Percentiles rank a stretch among this genome's conserved stretches.
These are phyloP conservation scores for Chenopodium album DNA, from an alignment of 148 eudicot genomes.

Conservation along the genomic window DNA sequence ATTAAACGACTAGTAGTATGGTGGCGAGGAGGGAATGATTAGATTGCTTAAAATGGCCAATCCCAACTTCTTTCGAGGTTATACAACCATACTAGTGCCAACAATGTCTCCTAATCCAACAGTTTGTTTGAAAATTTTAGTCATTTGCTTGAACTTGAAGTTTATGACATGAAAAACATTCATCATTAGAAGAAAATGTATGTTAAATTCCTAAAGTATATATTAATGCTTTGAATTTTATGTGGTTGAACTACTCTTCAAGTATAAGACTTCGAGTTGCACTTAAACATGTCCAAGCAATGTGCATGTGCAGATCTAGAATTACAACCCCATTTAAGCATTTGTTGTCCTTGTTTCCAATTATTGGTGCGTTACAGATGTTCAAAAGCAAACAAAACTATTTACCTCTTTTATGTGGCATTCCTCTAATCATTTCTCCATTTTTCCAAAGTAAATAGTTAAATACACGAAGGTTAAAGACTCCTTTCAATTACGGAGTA, in stretches of 20 bases:
- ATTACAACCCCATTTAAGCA: not conserved
- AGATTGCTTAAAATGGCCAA: not conserved
- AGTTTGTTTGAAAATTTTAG: slow-evolving; percentile 20
- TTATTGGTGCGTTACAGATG: not conserved
- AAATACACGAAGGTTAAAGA: too few relatives aligned
- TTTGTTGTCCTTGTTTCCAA: not conserved
- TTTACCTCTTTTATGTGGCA: not conserved
- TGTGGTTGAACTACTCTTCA: slow-evolving; percentile 22
- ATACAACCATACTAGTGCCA: not conserved
- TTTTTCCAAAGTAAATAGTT: too few relatives aligned
- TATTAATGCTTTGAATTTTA: not conserved
- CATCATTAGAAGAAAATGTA: slow-evolving; percentile 28
- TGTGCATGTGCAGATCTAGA: slow-evolving; percentile 19
- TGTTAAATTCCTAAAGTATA: not conserved
- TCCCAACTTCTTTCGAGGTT: not conserved
- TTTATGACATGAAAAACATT: slow-evolving; percentile 28
- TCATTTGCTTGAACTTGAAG: slow-evolving; percentile 33
- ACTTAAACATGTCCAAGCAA: slow-evolving; percentile 17
- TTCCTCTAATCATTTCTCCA: not conserved
- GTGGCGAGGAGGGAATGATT: not conserved
- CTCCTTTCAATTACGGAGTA: too few relatives aligned
- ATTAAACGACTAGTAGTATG: too few relatives aligned
- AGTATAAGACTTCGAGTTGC: slow-evolving; percentile 21
- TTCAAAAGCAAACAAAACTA: not conserved
- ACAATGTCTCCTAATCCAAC: slow-evolving; percentile 6